Evolutionary conservation across 2,329 filamentous ascomycete species (phyloP).

Genomic region (Aureobasidium lini): DNA sequence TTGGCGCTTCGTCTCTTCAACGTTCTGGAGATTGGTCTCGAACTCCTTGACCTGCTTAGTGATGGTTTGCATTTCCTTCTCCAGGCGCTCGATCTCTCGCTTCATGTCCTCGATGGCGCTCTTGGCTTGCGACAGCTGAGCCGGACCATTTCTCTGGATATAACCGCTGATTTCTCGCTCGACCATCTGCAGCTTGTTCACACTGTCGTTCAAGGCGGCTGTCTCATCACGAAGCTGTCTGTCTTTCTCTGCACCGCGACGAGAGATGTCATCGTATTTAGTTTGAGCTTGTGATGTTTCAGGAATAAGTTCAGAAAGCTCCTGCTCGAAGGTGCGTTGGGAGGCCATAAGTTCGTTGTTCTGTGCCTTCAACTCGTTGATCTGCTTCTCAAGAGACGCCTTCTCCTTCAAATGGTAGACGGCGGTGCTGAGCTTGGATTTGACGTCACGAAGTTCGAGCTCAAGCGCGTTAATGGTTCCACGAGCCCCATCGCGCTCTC

Average conservation of each 20-base stretch:
- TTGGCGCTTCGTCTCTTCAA: slow-evolving; percentile 74
- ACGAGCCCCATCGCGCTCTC: slow-evolving; percentile 64
- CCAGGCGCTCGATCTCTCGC: slow-evolving; percentile 55
- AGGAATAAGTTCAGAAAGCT: slow-evolving; percentile 67
- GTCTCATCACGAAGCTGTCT: slow-evolving; percentile 63
- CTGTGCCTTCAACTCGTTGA: slow-evolving; percentile 64
- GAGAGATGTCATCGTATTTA: slow-evolving; percentile 67
- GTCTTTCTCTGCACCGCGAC: slow-evolving; percentile 64
- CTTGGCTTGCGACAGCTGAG: slow-evolving; percentile 61
- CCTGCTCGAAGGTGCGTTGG: slow-evolving; percentile 62
- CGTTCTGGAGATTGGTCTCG: slow-evolving; percentile 67
- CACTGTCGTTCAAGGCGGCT: slow-evolving; percentile 62
- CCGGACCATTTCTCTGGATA: slow-evolving; percentile 63
- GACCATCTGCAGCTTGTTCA: slow-evolving; percentile 68
- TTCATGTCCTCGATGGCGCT: slow-evolving; percentile 55
- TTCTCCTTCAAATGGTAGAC: slow-evolving; percentile 76
- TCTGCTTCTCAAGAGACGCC: slow-evolving; percentile 58
- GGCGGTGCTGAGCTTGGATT: slow-evolving; percentile 62
- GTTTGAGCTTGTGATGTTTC: slow-evolving; percentile 68
- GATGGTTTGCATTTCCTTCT: slow-evolving; percentile 60
- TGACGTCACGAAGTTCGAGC: slow-evolving; percentile 67
- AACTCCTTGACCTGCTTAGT: slow-evolving; percentile 68
- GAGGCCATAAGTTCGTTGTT: slow-evolving; percentile 60
- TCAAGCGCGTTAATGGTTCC: slow-evolving; percentile 62
- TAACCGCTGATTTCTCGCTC: slow-evolving; percentile 76